Conservation (phyloP, 2,329 filamentous ascomycete genomes). For the Fusarium poae region DNA sequence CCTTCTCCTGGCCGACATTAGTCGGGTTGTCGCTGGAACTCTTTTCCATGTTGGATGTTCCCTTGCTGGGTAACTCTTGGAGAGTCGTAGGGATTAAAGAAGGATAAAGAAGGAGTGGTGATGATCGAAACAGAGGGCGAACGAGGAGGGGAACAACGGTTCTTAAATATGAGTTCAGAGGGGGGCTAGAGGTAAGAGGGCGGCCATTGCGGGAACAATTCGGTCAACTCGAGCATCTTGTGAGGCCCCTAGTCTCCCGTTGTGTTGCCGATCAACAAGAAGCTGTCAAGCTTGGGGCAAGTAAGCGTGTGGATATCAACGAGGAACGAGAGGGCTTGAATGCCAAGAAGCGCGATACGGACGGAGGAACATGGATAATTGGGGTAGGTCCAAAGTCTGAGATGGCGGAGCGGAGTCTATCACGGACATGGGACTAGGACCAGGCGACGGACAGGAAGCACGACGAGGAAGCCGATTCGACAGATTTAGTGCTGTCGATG, state of each 20-base stretch:
- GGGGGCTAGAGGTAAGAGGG: constrained; percentile 10
- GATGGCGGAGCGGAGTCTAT: constrained; percentile 33
- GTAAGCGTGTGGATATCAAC: constrained; percentile 22
- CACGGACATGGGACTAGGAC: constrained; percentile 24
- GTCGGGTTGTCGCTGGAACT: constrained; percentile 39
- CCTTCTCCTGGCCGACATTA: constrained; percentile 45
- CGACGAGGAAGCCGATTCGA: constrained; percentile 34
- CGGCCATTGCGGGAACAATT: constrained; percentile 19
- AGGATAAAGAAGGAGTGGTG: constrained; percentile 26
- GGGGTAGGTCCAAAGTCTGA: constrained; percentile 39
- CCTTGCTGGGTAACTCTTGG: constrained; percentile 11
- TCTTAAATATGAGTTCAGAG: constrained; percentile 40
- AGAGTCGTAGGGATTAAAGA: constrained; percentile 23
- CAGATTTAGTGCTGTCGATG: constrained; percentile 9
- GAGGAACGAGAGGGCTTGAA: constrained; percentile 29
- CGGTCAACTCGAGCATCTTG: constrained; percentile 18
- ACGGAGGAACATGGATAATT: constrained; percentile 45
- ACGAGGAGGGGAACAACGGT: constrained; percentile 21
- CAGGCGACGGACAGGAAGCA: constrained; percentile 20
- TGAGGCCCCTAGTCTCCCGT: constrained; percentile 24
- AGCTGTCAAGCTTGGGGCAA: constrained; percentile 14
- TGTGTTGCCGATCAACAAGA: constrained; percentile 34
- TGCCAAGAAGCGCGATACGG: constrained; percentile 43
- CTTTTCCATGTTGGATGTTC: constrained; percentile 40
- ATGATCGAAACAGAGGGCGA: constrained; percentile 16